Evolutionary conservation across 768 basidiomycete genomes (phyloP).

Genomic region (Pleurotus giganteus): DNA sequence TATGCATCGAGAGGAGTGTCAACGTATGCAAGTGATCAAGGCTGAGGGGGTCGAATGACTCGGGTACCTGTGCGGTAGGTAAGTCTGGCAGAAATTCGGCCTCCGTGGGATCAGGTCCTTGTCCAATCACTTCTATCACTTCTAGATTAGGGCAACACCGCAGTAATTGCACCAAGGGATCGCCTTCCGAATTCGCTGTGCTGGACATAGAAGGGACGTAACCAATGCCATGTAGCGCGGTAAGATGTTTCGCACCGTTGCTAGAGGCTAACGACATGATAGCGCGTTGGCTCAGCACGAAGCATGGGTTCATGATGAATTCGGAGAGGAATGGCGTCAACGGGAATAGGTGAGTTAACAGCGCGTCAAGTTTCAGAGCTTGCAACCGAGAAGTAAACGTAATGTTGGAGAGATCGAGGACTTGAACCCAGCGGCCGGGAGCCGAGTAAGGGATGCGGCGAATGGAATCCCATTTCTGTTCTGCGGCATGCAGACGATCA

Average conservation of each 20-base stretch:
- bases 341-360: slow-evolving; percentile 64
- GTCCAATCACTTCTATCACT: slow-evolving; percentile 61
- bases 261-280: slow-evolving; percentile 50
- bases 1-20: slow-evolving; percentile 63
- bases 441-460: slow-evolving; percentile 83
- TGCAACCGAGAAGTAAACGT: slow-evolving; percentile 42
- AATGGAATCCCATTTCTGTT: slow-evolving; percentile 85
- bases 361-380: slow-evolving; percentile 55
- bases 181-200: slow-evolving; percentile 38
- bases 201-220: slow-evolving; percentile 35
- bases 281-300: slow-evolving; percentile 60
- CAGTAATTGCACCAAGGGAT: slow-evolving; percentile 59
- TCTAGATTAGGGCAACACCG: slow-evolving; percentile 55
- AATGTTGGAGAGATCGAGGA: slow-evolving; percentile 66
- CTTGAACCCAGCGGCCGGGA: slow-evolving; percentile 85
- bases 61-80: slow-evolving; percentile 23
- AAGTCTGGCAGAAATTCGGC: slow-evolving; percentile 28
- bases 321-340: slow-evolving; percentile 61
- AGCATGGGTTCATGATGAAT: slow-evolving; percentile 53
- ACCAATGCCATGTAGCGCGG: slow-evolving; percentile 51
- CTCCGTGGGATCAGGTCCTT: slow-evolving; percentile 55
- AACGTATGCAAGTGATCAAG: slow-evolving; percentile 60
- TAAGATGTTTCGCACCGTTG: slow-evolving; percentile 48
- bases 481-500: slow-evolving; percentile 55
- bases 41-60: slow-evolving; percentile 41